Evolutionary conservation across 768 basidiomycete species (phyloP), one percentile per base, ranked within the genome.

Genomic region (Trametes villosa): DNA sequence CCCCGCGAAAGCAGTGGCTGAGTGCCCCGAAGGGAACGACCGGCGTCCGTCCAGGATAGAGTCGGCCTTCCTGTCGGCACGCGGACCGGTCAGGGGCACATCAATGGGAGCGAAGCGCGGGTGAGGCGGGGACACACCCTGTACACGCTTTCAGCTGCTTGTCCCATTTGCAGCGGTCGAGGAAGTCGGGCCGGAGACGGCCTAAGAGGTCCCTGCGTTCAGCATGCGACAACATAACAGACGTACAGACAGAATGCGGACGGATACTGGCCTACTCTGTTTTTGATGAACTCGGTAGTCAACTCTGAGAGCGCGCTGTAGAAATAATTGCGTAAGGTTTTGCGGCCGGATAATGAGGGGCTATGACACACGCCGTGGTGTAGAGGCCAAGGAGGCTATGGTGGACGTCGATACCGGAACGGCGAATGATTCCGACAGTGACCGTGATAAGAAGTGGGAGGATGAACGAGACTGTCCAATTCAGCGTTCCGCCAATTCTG

Each of bases 21-120:
- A 86, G 69, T 89, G 87, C 7, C 87, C 87, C 12, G 86, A 87
- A 8, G 87, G 87, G 67, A 89, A 89, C 0, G 86, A 88, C 55
- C 79, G 77, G 33, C 86, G 75, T 15, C 86, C 86, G 55, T 83
- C 80, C 15, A 77, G 46, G 27, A 88, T 67, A 12, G 69, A 57
- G 5, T 75, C 64, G 20, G 68, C 53, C 33, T 82, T 62, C 17
- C 77, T 77, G 48, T 26, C 24, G 42, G 27, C 13, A 2, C 9
- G 22, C 30, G 30, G 41, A 24, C 40, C 3, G 11, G 36, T 60
- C 40, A 60, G 29, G 6, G 29, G 18, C 1, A 9, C 17, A 54
- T 36, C 7, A 20, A 12, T 27, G 26, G 31, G 2, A 12, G 15
- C 33, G 11, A 8, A 38, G 4, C 2, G 8, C 9, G 15, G 5